Evolutionary conservation across 192 early-diverging fungal species (phyloP).

Genomic region (Coemansia sp.): DNA sequence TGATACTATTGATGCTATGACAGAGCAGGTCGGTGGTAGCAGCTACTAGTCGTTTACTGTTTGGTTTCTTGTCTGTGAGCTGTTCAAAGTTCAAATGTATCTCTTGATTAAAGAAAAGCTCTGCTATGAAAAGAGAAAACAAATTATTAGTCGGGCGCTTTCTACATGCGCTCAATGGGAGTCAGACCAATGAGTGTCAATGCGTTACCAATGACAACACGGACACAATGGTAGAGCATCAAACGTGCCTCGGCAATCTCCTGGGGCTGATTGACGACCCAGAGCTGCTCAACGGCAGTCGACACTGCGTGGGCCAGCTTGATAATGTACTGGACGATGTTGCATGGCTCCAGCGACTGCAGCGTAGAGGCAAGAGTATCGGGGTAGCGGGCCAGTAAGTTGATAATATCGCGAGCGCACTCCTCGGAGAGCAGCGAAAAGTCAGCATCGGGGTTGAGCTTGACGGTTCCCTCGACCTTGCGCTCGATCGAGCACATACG

Average conservation of each 20-base stretch:
- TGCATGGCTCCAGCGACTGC: constrained; percentile 76
- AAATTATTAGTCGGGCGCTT: background rate
- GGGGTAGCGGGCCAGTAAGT: constrained; percentile 78
- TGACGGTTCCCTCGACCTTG: constrained; percentile 52
- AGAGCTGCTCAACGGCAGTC: constrained; percentile 70
- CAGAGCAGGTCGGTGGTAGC: constrained; percentile 85
- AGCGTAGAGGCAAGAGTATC: constrained; percentile 72
- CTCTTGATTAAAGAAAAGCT: background rate
- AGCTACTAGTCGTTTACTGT: background rate
- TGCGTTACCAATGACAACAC: constrained; percentile 83
- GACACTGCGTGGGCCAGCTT: constrained; percentile 80
- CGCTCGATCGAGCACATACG: constrained; percentile 96
- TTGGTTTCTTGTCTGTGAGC: background rate
- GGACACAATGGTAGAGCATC: constrained; percentile 80
- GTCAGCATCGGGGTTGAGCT: constrained; percentile 64
- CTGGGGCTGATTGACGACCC: constrained; percentile 68
- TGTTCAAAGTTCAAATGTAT: background rate
- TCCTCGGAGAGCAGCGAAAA: constrained; percentile 68
- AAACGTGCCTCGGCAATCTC: constrained; percentile 83
- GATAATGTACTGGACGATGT: constrained; percentile 80
- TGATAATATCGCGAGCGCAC: constrained; percentile 68
- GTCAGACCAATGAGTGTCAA: constrained; percentile 77
- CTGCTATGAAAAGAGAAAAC: background rate
- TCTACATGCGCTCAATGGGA: constrained; percentile 88
- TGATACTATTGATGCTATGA: constrained; percentile 92